Evolutionary conservation across 164 flowering plant genomes (phyloP), one percentile per base, ranked within the genome.

Genomic region (Dillenia suffruticosa): DNA sequence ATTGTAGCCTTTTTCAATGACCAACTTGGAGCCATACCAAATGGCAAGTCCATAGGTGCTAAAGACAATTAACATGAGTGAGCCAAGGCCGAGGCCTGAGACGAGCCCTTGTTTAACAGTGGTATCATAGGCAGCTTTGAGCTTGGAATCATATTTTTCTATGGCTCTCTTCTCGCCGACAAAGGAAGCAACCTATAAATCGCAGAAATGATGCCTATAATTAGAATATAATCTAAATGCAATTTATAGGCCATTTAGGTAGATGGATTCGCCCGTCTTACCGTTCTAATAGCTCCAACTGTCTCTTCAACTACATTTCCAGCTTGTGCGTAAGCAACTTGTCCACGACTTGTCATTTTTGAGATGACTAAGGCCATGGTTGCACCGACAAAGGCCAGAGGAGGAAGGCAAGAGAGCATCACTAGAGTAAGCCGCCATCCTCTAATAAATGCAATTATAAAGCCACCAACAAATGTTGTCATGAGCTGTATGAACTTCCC

Each of bases 111-210:
- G 92, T 12, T 72, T 69, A 10, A 64, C 77, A 6, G 73, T 32
- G 9, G 79, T 48, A 0, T 13, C 58, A 62, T 77, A 82, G 13
- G 85, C 90, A 13, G 69, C 58, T 50, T 55, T 22, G n/a, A 87
- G 60, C 68, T 77, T 77, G 22, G 15, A 58, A 59, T 84, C 63
- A 17, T 87, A 90, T 46, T 77, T 82, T 4, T 74, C 72, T 1
- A 67, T 71, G 9, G 96, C 92, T 51, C 26, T 49, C 53, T 79
- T 84, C 77, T 90, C 96, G 13, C 94, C 94, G 0, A 83, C 81
- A 69, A 85, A 90, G 32, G 94, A 79, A 46, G 74, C 82, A 26
- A 87, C 96, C 96, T 88, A 12, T 6, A n/a, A 5, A 52, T 59
- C 5, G 40, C 6, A 19, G 22, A 19, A 19, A 19, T 19, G 22